Evolutionary conservation across 2,329 filamentous ascomycete genomes (phyloP).

Genomic region (Diaporthe sp.): DNA sequence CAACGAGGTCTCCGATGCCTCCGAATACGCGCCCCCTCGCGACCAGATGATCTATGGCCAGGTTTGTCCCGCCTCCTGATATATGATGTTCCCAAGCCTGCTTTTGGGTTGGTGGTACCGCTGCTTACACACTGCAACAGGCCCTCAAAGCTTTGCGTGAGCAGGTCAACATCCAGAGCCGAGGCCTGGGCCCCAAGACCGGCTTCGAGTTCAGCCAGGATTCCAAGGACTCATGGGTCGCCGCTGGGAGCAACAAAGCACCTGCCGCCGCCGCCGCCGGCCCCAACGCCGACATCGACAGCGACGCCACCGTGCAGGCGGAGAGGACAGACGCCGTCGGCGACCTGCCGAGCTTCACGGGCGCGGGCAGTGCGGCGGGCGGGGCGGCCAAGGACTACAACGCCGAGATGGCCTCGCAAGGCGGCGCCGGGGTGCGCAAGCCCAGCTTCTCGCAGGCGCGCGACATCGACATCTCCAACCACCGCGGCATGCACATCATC

Average conservation of each 20-base stretch:
- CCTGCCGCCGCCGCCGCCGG: conserved; percentile 38
- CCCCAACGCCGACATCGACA: conserved; percentile 37
- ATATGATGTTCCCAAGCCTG: not conserved
- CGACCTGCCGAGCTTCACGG: conserved; percentile 52
- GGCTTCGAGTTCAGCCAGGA: conserved; percentile 84
- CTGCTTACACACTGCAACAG: conserved; percentile 53
- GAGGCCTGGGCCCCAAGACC: conserved; percentile 76
- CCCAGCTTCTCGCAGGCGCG: conserved; percentile 74
- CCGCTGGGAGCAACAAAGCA: conserved; percentile 38
- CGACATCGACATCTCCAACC: conserved; percentile 75
- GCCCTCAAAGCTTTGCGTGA: conserved; percentile 86
- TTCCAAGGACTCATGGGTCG: conserved; percentile 36
- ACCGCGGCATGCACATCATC: conserved; percentile 80
- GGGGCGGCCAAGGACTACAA: conserved; percentile 66
- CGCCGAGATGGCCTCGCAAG: conserved; percentile 62
- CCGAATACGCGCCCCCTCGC: conserved; percentile 86
- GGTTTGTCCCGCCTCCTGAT: conserved; percentile 58
- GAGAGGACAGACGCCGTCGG: conserved; percentile 52
- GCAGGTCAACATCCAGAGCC: conserved; percentile 79
- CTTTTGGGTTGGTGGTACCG: not conserved
- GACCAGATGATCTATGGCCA: conserved; percentile 90
- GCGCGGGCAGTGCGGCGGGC: not conserved
- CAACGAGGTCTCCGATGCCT: conserved; percentile 86
- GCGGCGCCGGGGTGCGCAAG: conserved; percentile 62
- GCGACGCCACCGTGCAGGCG: conserved; percentile 20